Evolutionary conservation across 768 basidiomycete species (phyloP).

Genomic region (Kwoniella dejecticola): DNA sequence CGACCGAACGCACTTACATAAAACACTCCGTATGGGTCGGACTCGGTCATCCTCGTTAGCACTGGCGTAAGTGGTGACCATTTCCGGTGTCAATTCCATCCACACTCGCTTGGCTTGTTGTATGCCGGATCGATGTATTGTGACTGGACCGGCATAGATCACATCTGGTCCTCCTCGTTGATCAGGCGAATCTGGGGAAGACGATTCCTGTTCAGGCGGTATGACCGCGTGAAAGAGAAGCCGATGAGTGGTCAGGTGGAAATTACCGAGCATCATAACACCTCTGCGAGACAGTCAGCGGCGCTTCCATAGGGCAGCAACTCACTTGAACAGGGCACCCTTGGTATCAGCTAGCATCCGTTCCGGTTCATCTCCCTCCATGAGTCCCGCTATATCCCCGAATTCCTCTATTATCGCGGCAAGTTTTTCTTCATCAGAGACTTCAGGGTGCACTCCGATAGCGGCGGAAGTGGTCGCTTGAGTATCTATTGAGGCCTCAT

Average conservation of each 20-base stretch:
- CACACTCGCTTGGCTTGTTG: constrained; percentile 61
- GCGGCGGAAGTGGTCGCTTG: constrained; percentile 6
- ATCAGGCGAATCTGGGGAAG: neutral
- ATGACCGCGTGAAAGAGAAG: constrained; percentile 68
- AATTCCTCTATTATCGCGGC: constrained; percentile 64
- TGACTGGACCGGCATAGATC: constrained; percentile 62
- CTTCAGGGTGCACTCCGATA: constrained; percentile 13
- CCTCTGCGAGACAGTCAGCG: constrained; percentile 32
- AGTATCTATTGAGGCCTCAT: neutral
- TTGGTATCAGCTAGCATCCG: constrained; percentile 62
- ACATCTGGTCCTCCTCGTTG: constrained; percentile 32
- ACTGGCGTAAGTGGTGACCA: constrained; percentile 64
- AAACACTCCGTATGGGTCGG: constrained; percentile 62
- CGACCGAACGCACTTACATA: constrained; percentile 58
- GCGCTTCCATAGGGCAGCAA: neutral
- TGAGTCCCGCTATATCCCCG: constrained; percentile 59
- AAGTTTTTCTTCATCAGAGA: constrained; percentile 61
- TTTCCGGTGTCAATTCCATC: constrained; percentile 67
- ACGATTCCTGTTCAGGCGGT: constrained; percentile 54
- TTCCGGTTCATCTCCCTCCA: constrained; percentile 58
- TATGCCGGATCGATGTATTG: constrained; percentile 56
- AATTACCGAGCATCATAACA: constrained; percentile 58
- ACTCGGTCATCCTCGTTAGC: constrained; percentile 63
- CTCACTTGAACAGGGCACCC: constrained; percentile 57
- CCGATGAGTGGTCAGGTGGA: constrained; percentile 69